phyloP scores from a whole-genome alignment of 2,329 filamentous ascomycete species.

The Tolypocladium cylindrosporum region DNA sequence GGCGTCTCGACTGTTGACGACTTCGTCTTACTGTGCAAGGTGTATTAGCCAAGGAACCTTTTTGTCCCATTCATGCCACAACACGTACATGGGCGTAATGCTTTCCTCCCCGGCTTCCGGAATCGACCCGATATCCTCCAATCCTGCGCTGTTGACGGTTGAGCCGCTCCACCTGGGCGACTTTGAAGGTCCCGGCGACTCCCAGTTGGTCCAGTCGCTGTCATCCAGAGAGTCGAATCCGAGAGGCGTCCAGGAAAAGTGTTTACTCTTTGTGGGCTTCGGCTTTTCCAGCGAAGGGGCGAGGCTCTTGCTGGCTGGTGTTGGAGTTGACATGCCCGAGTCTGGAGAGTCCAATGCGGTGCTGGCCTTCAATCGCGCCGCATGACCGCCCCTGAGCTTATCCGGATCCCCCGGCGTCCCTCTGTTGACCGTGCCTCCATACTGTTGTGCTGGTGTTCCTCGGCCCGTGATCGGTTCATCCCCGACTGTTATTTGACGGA shows the following conservation, averaged over 20 bases:
- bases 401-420: constrained; percentile 26
- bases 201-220: constrained; percentile 57
- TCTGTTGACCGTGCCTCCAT: constrained; percentile 6
- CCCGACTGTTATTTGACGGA: constrained; percentile 89
- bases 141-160: constrained; percentile 32
- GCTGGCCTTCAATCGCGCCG: constrained; percentile 30
- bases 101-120: constrained; percentile 38
- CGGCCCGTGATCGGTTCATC: constrained; percentile 69
- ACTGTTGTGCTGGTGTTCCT: constrained; percentile 6
- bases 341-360: constrained; percentile 29
- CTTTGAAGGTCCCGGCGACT: constrained; percentile 43
- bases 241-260: constrained; percentile 50
- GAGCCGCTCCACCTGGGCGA: constrained; percentile 56
- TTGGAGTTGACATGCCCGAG: constrained; percentile 19
- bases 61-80: constrained; percentile 2
- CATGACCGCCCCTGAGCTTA: constrained; percentile 33
- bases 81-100: constrained; percentile 37
- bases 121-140: constrained; percentile 34
- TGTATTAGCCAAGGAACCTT: not conserved
- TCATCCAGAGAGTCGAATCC: constrained; percentile 48
- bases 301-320: constrained; percentile 18
- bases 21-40: constrained; percentile 21
- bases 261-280: constrained; percentile 36
- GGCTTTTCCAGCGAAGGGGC: constrained; percentile 19
- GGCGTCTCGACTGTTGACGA: constrained; percentile 18